Base-by-base conservation (phyloP, 192 early-diverging fungal species). In the Mortierella alpina region DNA sequence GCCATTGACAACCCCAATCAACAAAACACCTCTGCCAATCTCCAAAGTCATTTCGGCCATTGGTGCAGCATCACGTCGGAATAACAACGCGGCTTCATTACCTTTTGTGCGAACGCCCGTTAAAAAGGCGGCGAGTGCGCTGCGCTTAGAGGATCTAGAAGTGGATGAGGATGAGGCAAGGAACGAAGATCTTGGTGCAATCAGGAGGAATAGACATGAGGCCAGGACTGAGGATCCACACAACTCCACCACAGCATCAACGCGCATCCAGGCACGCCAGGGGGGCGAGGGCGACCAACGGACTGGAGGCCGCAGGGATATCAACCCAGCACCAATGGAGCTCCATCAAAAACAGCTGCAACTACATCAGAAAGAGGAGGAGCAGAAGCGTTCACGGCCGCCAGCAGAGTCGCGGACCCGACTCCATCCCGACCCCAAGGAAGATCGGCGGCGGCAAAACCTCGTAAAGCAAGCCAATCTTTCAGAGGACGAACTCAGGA, bases 1-100 rank as follows among this genome's bases (percentile, higher is more conserved):
- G 3, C 49, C 59, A 8, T 20, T 39, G 0, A 75, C 58, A 52
- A 64, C 63, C 5, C 66, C 73, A 6, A 48, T 50, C 23, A 31
- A 49, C n/a, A 72, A 49, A 53, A 68, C 70, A 4, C 77, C 77
- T n/a, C n/a, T 72, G 42, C 68, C 68, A n/a, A 66, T 78, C 22
- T 72, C 77, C 15, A 67, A 56, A 18, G 77, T 80, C 10, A 72
- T 80, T 14, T 68, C 77, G 12, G 77, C 77, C 23, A 53, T 80
- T 17, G 77, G 77, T 23, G 77, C 77, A 31, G 77, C 77, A 3
- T 80, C 77, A 2, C 69, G 77, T 6, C 64, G 77, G 8, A 72
- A 79, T 39, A 59, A 65, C 40, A 15, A 67, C 4, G 51, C 22
- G 2, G 20, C 70, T 23, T 56, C 56, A 18, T 66, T 64, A 10